A percentile compares a stretch with the other conserved stretches of the same genome.
These are phyloP conservation scores for Vigna trinervia DNA, from an alignment of 306 rosid species.

Conservation along the genomic window DNA sequence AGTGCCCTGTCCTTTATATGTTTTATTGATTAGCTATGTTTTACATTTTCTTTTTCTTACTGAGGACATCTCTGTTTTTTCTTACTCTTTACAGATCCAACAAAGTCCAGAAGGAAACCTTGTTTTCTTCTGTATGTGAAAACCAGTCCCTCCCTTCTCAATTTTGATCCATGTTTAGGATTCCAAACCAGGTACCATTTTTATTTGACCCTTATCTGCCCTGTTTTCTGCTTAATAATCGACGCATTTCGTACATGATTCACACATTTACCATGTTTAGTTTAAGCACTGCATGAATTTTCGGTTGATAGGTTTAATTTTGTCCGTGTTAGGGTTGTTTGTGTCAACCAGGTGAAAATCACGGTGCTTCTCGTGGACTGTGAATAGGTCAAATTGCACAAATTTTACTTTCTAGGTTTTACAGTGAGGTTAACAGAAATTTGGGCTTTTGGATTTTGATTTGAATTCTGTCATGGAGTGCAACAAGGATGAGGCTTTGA, in stretches of 20 bases:
- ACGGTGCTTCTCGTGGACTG: constrained; percentile 22
- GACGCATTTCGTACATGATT: background rate
- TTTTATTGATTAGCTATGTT: background rate
- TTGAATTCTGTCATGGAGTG: constrained; percentile 72
- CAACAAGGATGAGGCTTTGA: constrained; percentile 88
- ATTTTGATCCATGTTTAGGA: background rate
- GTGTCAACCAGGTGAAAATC: constrained; percentile 43
- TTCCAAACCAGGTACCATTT: background rate
- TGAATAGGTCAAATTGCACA: constrained; percentile 4
- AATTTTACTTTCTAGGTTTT: background rate
- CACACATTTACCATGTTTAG: background rate
- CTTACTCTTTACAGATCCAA: background rate
- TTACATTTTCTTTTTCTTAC: background rate
- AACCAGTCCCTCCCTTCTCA: background rate
- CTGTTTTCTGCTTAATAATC: background rate
- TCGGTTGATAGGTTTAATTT: background rate
- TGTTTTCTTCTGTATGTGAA: background rate
- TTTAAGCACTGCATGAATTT: background rate
- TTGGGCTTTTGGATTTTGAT: constrained; percentile 39
- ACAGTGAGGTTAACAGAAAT: constrained; percentile 8
- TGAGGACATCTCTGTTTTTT: background rate
- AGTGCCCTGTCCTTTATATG: background rate
- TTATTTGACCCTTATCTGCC: background rate
- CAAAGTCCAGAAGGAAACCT: background rate
- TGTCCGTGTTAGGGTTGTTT: constrained; percentile 28